These are phyloP conservation scores for Soucietia sequanensis DNA, from an alignment of 805 yeast genomes.

Conservation along the genomic window DNA sequence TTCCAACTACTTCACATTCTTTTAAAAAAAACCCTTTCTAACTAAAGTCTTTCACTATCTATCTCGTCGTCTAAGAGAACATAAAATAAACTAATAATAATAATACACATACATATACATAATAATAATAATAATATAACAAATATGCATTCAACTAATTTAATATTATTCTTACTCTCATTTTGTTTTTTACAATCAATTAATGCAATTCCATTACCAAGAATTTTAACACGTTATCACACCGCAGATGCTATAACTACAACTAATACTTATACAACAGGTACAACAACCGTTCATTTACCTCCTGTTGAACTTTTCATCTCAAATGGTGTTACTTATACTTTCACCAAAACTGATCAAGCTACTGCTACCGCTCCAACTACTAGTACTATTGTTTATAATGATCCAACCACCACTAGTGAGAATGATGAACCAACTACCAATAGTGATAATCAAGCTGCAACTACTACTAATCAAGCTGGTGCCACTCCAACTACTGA, in stretches of 20 bases:
- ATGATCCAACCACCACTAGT: conserved; percentile 17
- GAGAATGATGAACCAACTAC: conserved; percentile 3
- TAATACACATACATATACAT: too few relatives aligned
- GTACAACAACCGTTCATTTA: conserved; percentile 47
- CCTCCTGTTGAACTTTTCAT: conserved; percentile 55
- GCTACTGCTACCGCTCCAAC: conserved; percentile 35
- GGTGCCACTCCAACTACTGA: conserved; percentile 11
- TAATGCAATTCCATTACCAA: conserved; percentile 43
- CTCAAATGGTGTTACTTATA: conserved; percentile 51
- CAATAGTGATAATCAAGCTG: conserved; percentile 11
- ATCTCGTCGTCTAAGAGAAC: too few relatives aligned
- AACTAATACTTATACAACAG: conserved; percentile 40
- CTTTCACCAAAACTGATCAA: conserved; percentile 40
- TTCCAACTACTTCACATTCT: too few relatives aligned
- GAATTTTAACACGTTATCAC: conserved; percentile 50
- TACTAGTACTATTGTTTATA: conserved; percentile 26
- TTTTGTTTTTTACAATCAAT: too few relatives aligned
- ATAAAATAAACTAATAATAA: too few relatives aligned
- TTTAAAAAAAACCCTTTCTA: too few relatives aligned
- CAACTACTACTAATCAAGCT: conserved; percentile 7
- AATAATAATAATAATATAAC: too few relatives aligned
- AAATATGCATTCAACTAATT: too few relatives aligned
- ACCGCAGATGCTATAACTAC: conserved; percentile 56
- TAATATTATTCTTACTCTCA: too few relatives aligned
- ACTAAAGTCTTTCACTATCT: too few relatives aligned